Percentiles rank a stretch among this genome's conserved stretches.
These are phyloP conservation scores for Didymella segeticola DNA, from an alignment of 2,329 filamentous ascomycete genomes.

Conservation along the genomic window DNA sequence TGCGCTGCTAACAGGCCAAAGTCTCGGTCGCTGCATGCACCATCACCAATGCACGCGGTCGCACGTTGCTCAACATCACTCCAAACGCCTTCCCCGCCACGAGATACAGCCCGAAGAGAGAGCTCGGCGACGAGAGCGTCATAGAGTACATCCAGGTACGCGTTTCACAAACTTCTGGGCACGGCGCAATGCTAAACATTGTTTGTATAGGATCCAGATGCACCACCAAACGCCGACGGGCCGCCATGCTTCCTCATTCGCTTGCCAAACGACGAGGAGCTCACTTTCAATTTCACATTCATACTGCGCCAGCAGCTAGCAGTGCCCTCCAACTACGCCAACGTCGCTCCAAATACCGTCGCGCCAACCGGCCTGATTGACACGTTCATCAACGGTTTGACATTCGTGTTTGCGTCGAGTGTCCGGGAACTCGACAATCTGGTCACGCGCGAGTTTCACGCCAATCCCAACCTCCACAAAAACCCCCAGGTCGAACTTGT, in stretches of 20 bases:
- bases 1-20: slow-evolving; percentile 52
- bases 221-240: slow-evolving; percentile 37
- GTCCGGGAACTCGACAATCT: slow-evolving; percentile 89
- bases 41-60: slow-evolving; percentile 80
- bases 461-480: slow-evolving; percentile 96
- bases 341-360: slow-evolving; percentile 60
- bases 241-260: slow-evolving; percentile 82
- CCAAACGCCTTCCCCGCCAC: slow-evolving; percentile 90
- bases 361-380: slow-evolving; percentile 57
- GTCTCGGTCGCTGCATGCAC: slow-evolving; percentile 86
- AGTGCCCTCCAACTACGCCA: slow-evolving; percentile 47
- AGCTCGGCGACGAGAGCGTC: slow-evolving; percentile 74
- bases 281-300: slow-evolving; percentile 92
- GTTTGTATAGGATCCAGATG: slow-evolving; percentile 75
- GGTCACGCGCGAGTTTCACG: slow-evolving; percentile 93
- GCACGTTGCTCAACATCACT: slow-evolving; percentile 75
- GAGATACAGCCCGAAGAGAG: slow-evolving; percentile 74
- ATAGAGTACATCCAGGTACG: slow-evolving; percentile 91
- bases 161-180: slow-evolving; percentile 4
- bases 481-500: slow-evolving; percentile 94
- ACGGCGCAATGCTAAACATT: slow-evolving; percentile 17
- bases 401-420: slow-evolving; percentile 88
- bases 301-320: slow-evolving; percentile 67
- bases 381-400: slow-evolving; percentile 84
- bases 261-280: slow-evolving; percentile 87